These are phyloP conservation scores for Hypoxylon perforatum DNA, from an alignment of 495 filamentous ascomycete genomes.

Conservation along the genomic window DNA sequence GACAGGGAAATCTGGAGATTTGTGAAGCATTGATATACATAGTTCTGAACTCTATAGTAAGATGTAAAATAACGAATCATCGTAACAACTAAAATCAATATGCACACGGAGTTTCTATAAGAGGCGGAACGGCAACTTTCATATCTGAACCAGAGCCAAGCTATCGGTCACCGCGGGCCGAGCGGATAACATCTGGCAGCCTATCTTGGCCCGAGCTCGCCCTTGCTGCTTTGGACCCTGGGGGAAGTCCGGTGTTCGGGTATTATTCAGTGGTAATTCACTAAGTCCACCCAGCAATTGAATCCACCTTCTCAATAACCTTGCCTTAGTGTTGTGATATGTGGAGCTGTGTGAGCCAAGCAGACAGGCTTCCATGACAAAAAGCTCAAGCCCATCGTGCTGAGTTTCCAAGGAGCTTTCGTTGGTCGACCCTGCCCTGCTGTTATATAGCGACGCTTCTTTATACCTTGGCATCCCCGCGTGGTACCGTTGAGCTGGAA, in stretches of 20 bases:
- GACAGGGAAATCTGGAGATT: too few relatives aligned
- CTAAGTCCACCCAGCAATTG: background rate
- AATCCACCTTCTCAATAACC: constrained; percentile 19
- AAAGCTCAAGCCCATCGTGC: constrained; percentile 10
- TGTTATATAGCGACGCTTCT: background rate
- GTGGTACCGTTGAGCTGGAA: background rate
- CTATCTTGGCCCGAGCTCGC: constrained; percentile 22
- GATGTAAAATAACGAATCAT: too few relatives aligned
- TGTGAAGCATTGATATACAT: too few relatives aligned
- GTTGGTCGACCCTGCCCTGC: constrained; percentile 18
- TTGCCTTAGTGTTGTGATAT: too few relatives aligned
- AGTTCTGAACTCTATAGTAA: too few relatives aligned
- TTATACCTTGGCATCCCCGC: background rate
- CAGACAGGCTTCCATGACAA: background rate
- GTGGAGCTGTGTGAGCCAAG: constrained; percentile 16
- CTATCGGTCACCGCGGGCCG: background rate
- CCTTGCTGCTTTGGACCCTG: background rate
- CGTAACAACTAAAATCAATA: background rate
- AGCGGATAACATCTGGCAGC: background rate
- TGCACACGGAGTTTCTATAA: background rate
- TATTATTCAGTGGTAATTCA: constrained; percentile 1
- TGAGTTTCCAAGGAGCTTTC: constrained; percentile 22
- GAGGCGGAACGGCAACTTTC: too few relatives aligned
- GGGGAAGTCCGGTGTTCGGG: constrained; percentile 35
- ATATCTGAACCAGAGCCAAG: constrained; percentile 1